A percentile compares a stretch with the other conserved stretches of the same genome.
phyloP scores from a whole-genome alignment of 306 rosid species.

The Sechiopsis laciniata region DNA sequence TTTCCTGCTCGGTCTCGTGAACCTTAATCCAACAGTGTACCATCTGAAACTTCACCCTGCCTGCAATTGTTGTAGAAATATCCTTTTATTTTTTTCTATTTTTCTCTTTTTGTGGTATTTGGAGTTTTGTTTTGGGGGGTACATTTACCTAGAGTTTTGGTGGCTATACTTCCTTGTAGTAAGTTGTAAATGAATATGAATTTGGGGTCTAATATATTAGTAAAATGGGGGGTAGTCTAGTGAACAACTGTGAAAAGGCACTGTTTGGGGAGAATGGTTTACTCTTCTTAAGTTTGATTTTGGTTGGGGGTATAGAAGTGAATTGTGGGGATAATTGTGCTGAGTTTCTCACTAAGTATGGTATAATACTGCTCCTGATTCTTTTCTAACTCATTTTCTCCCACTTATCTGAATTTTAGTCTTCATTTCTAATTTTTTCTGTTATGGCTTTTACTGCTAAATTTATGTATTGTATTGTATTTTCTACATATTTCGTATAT shows the following conservation, averaged over 20 bases:
- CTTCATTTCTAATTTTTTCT: not conserved
- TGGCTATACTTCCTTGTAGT: slow-evolving; percentile 21
- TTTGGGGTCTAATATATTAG: not conserved
- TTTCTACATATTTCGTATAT: too few relatives aligned
- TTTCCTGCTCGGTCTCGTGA: slow-evolving; percentile 20
- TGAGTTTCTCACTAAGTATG: slow-evolving; percentile 9
- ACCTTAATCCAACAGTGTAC: not conserved
- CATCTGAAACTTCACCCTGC: slow-evolving; percentile 3
- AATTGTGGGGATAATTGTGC: slow-evolving; percentile 10
- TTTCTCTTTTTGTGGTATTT: slow-evolving; percentile 13
- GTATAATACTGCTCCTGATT: slow-evolving; percentile 11
- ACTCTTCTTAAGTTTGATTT: slow-evolving; percentile 2
- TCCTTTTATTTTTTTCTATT: too few relatives aligned
- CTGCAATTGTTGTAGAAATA: slow-evolving; percentile 13
- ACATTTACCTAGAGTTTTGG: too few relatives aligned
- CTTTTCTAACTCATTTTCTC: not conserved
- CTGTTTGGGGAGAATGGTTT: too few relatives aligned
- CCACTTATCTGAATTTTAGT: not conserved
- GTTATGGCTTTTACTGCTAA: too few relatives aligned
- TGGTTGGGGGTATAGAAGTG: slow-evolving; percentile 13
- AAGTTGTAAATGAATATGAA: slow-evolving; percentile 24
- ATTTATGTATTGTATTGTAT: too few relatives aligned
- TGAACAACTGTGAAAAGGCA: not conserved
- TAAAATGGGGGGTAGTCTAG: not conserved
- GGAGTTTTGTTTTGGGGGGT: not conserved